These are phyloP conservation scores for Lizonia empirigonia DNA, from an alignment of 2,329 filamentous ascomycete genomes.

Conservation along the genomic window DNA sequence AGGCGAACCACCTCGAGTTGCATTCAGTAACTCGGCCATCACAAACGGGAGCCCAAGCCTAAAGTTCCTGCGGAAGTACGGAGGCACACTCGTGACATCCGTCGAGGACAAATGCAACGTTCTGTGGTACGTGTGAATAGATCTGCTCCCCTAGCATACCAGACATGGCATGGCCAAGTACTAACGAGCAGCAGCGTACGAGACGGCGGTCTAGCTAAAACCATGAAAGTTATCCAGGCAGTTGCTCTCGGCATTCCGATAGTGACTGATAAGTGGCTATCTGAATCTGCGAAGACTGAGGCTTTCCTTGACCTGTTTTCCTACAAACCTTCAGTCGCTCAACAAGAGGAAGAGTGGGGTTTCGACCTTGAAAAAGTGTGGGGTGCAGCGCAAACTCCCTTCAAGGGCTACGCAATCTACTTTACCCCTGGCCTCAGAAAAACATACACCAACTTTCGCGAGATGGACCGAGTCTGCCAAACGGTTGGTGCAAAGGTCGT, in stretches of 20 bases:
- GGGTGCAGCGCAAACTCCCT: conserved; percentile 48
- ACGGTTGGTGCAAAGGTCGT: conserved; percentile 48
- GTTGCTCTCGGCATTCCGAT: conserved; percentile 53
- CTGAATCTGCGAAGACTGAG: conserved; percentile 44
- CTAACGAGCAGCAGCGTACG: conserved; percentile 45
- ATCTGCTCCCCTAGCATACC: neutral
- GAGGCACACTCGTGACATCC: conserved; percentile 35
- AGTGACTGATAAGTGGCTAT: conserved; percentile 56
- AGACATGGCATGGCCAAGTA: neutral
- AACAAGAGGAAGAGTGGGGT: conserved; percentile 49
- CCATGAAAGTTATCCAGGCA: conserved; percentile 53
- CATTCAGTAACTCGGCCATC: conserved; percentile 43
- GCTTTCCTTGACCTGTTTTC: conserved; percentile 43
- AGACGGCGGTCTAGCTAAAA: conserved; percentile 48
- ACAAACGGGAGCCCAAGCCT: conserved; percentile 27
- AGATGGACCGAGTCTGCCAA: conserved; percentile 48
- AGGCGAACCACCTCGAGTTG: conserved; percentile 36
- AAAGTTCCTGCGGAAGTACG: conserved; percentile 45
- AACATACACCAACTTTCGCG: conserved; percentile 40
- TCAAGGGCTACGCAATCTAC: conserved; percentile 57
- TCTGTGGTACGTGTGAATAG: conserved; percentile 35
- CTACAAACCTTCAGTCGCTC: conserved; percentile 43
- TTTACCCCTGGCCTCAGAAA: conserved; percentile 52
- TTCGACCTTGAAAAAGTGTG: conserved; percentile 44
- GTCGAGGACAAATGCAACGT: conserved; percentile 42